A percentile compares a stretch with the other conserved stretches of the same genome.
These are phyloP conservation scores for Populus simonii DNA, from an alignment of 345 rosid species.

Conservation along the genomic window DNA sequence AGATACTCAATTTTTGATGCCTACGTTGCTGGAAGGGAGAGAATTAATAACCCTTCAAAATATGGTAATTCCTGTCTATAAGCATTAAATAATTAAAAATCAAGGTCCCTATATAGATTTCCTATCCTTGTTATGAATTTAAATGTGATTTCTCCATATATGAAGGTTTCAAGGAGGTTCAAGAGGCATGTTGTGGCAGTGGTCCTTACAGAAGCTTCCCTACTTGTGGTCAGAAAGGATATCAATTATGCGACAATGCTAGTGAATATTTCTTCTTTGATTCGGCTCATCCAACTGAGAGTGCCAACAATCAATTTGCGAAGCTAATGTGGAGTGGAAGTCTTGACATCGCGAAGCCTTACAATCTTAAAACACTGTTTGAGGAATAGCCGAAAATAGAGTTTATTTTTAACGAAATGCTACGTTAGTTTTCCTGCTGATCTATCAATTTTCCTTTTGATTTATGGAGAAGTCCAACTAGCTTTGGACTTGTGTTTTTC, in stretches of 20 bases:
- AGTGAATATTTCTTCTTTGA: constrained; percentile 11
- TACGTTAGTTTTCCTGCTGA: no score
- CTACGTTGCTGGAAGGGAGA: not conserved
- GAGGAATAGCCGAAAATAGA: not conserved
- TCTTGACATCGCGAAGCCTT: not conserved
- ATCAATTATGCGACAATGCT: constrained; percentile 4
- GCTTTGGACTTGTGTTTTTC: no score
- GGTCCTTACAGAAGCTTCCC: not conserved
- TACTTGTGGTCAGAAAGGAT: not conserved
- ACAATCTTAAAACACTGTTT: not conserved
- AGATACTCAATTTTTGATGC: constrained; percentile 3
- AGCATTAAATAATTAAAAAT: no score
- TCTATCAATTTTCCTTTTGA: no score
- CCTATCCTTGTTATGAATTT: no score
- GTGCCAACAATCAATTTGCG: not conserved
- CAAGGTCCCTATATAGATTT: no score
- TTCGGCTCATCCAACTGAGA: constrained; percentile 7
- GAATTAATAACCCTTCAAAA: constrained; percentile 17
- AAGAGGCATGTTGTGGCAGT: constrained; percentile 6
- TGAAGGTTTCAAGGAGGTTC: constrained; percentile 7
- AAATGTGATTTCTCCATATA: no score
- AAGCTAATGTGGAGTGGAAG: constrained; percentile 16
- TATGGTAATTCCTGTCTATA: constrained; percentile 5
- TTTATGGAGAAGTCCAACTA: no score
- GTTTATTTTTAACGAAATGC: no score